Evolutionary conservation across 164 flowering plant genomes (phyloP).

Genomic region (Hamamelis virginiana): DNA sequence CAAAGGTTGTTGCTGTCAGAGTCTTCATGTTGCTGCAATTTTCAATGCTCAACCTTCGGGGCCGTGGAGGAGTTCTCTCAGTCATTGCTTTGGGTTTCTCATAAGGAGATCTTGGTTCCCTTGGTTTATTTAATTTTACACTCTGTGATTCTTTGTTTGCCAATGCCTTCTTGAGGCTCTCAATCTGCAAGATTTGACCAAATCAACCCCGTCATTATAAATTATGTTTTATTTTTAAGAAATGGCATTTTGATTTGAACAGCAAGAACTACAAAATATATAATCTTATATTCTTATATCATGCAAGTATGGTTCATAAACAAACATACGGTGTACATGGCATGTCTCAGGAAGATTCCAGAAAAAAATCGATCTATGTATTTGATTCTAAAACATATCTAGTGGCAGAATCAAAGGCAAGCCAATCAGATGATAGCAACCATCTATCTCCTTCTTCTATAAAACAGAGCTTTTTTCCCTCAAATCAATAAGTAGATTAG

Average conservation of each 20-base stretch:
- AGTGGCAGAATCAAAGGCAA: too few species aligned
- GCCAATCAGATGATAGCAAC: too few species aligned
- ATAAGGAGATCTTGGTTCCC: conserved; percentile 26
- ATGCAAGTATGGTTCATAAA: too few species aligned
- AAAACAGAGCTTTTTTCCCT: too few species aligned
- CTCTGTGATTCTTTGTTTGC: conserved; percentile 47
- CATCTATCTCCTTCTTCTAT: too few species aligned
- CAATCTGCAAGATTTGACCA: conserved; percentile 50
- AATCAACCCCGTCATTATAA: not conserved
- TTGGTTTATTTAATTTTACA: conserved; percentile 14
- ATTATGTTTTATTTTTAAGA: not conserved
- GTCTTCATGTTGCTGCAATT: conserved; percentile 15
- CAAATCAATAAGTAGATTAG: too few species aligned
- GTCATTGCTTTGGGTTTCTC: conserved; percentile 19
- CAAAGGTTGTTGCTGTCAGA: conserved; percentile 13
- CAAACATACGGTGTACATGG: too few species aligned
- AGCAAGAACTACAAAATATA: not conserved
- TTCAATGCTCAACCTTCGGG: conserved; percentile 41
- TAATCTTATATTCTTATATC: too few species aligned
- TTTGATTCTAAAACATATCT: too few species aligned
- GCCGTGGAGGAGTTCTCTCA: conserved; percentile 44
- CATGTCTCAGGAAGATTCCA: too few species aligned
- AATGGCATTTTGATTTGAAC: not conserved
- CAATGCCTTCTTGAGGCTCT: conserved; percentile 68
- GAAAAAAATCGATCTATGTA: too few species aligned